These are phyloP conservation scores for Termitomyces sp. DNA, from an alignment of 768 basidiomycete genomes.

Conservation along the genomic window DNA sequence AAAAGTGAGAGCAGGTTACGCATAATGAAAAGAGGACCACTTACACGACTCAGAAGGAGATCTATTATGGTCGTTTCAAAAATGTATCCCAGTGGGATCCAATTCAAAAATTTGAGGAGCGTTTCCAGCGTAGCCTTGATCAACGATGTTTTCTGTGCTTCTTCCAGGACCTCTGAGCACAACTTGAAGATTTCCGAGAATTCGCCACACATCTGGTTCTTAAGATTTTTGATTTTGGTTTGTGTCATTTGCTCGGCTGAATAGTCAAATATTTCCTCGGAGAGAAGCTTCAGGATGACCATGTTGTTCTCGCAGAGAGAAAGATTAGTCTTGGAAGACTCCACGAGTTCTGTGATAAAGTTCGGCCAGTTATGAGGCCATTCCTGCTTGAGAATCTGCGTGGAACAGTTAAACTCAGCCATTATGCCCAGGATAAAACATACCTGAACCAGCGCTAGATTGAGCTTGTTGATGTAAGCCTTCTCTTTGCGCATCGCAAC, in stretches of 20 bases:
- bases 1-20: slow-evolving; percentile 5
- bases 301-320: slow-evolving; percentile 99
- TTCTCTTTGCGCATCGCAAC: slow-evolving; percentile 84
- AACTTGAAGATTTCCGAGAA: slow-evolving; percentile 98
- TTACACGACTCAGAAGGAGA: slow-evolving; percentile 81
- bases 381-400: slow-evolving; percentile 97
- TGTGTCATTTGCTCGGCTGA: slow-evolving; percentile 99
- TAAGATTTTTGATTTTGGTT: slow-evolving; percentile 93
- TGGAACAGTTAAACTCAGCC: slow-evolving; percentile 6
- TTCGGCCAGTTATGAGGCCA: slow-evolving; percentile 99
- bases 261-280: slow-evolving; percentile 98
- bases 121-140: slow-evolving; percentile 96
- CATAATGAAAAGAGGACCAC: slow-evolving; percentile 22
- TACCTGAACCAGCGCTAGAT: slow-evolving; percentile 92
- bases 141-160: slow-evolving; percentile 92
- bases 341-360: slow-evolving; percentile 95
- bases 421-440: slow-evolving; percentile 15
- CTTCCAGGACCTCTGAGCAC: slow-evolving; percentile 93
- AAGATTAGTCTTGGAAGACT: slow-evolving; percentile 94
- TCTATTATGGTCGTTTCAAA: slow-evolving; percentile 98
- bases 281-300: slow-evolving; percentile 95
- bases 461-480: slow-evolving; percentile 93
- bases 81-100: slow-evolving; percentile 98
- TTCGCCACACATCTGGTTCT: slow-evolving; percentile 97
- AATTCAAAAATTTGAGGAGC: slow-evolving; percentile 91